Evolutionary conservation across 2,329 filamentous ascomycete genomes (phyloP), one percentile per base, ranked within the genome.

Genomic region (Fusarium sp.): DNA sequence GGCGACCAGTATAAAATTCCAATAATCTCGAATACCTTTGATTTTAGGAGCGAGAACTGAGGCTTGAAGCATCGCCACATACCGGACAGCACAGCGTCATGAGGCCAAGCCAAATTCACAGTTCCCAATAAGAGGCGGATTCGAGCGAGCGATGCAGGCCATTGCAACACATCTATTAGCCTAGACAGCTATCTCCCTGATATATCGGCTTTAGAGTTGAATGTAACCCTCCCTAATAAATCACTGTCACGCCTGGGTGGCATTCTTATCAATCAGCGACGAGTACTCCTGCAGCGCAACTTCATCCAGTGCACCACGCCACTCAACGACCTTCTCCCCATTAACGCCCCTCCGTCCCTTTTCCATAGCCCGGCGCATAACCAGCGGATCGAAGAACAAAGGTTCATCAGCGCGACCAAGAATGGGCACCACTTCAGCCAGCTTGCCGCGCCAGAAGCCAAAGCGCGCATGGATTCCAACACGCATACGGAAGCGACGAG

Each of bases 91-190:
- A 17, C 64, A 76, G 10, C 61, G 60, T 44, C 64, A 55, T 14
- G 73, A 69, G 1, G 69, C 71, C 1, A 75, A 44, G 6, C 69
- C 59, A 24, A 76, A 69, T 72, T 76, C n/a, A 24, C 33, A 15
- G 13, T n/a, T n/a, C 4, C 28, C 10, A n/a, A 49, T 31, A 72
- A 49, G 3, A 48, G 17, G 15, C 17, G 12, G 28, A 11, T 28
- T 22, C 26, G 18, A 47, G 24, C 24, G 18, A 47, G 8, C 8
- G 8, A 38, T 36, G 41, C 14, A 42, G 22, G n/a, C 41, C 14
- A 24, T 17, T 24, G 3, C 14, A 42, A 42, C 9, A 14, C 20
- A 42, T 42, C 9, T n/a, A 7, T 24, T 24, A 42, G 24, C 11
- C 38, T 39, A 18, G 24, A 18, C 12, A 28, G 26, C 4, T 48